These are phyloP conservation scores for Lodderomyces oxycetoniae DNA, from an alignment of 1,139 yeast species.

Conservation along the genomic window DNA sequence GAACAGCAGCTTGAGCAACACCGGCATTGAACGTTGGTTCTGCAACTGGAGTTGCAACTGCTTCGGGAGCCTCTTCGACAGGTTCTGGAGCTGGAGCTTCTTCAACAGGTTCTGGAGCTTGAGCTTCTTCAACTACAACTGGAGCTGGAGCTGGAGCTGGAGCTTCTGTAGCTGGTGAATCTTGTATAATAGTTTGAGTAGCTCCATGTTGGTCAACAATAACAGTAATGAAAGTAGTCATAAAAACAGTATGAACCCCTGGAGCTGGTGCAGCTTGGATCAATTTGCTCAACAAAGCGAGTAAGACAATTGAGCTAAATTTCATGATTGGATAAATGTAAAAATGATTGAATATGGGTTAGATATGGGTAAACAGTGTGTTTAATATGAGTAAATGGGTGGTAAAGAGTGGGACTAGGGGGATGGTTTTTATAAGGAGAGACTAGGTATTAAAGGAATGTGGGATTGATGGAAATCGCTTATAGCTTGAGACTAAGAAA, in stretches of 20 bases:
- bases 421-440: too few relatives aligned
- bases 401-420: too few relatives aligned
- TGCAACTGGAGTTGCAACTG: constrained; percentile 11
- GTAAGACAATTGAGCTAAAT: constrained; percentile 13
- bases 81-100: constrained; percentile 11
- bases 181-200: constrained; percentile 8
- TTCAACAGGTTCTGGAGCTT: too few relatives aligned
- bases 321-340: constrained; percentile 14
- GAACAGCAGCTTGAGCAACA: constrained; percentile 11
- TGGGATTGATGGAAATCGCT: too few relatives aligned
- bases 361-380: not conserved
- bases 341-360: too few relatives aligned
- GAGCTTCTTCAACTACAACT: constrained; percentile 7
- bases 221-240: constrained; percentile 18
- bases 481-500: too few relatives aligned
- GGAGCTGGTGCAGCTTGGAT: constrained; percentile 23
- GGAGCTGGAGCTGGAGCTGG: not conserved
- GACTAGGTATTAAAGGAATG: not conserved
- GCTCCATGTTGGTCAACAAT: constrained; percentile 12
- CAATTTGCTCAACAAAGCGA: constrained; percentile 12
- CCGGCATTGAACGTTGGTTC: constrained; percentile 14
- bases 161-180: constrained; percentile 4
- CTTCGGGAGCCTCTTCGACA: constrained; percentile 2
- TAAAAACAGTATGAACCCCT: constrained; percentile 19
- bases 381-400: not conserved